These are phyloP conservation scores for Heracleum sosnowskyi DNA, from an alignment of 129 eudicot species.

Conservation along the genomic window DNA sequence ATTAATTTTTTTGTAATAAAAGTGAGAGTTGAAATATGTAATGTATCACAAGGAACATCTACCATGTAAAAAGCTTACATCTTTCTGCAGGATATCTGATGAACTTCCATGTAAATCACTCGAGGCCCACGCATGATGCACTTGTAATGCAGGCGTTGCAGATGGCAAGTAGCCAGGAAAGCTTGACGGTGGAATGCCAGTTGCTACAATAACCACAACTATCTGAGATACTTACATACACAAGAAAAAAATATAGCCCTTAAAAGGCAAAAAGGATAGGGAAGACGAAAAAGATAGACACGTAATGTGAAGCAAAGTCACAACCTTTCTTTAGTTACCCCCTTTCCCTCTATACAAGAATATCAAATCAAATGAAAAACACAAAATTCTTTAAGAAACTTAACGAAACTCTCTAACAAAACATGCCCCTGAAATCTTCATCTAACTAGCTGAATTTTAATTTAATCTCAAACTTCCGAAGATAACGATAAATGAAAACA, in stretches of 20 bases:
- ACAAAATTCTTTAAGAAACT: background rate
- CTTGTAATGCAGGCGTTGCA: conserved; percentile 30
- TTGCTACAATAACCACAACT: conserved; percentile 19
- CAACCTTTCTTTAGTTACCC: too few species aligned
- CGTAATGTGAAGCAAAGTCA: too few species aligned
- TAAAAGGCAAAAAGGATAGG: too few species aligned
- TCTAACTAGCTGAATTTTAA: background rate
- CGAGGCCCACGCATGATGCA: conserved; percentile 32
- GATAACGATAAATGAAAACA: too few species aligned
- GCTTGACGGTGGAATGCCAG: conserved; percentile 21
- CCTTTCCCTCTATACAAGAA: too few species aligned
- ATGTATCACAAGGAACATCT: background rate
- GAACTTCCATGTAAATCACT: conserved; percentile 27
- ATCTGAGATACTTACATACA: background rate
- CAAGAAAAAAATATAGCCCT: background rate
- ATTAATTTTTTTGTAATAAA: background rate
- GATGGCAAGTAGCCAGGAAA: conserved; percentile 41
- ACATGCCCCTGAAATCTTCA: background rate
- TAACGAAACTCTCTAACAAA: background rate
- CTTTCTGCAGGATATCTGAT: conserved; percentile 36
- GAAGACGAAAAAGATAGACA: too few species aligned
- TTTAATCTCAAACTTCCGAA: background rate
- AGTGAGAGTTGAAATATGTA: background rate
- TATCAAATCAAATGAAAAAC: background rate
- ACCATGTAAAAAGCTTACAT: conserved; percentile 33